Percentiles rank a stretch among this genome's conserved stretches.
phyloP scores from a whole-genome alignment of 1,284 basidiomycete species.

The Microbotryum violaceum region DNA sequence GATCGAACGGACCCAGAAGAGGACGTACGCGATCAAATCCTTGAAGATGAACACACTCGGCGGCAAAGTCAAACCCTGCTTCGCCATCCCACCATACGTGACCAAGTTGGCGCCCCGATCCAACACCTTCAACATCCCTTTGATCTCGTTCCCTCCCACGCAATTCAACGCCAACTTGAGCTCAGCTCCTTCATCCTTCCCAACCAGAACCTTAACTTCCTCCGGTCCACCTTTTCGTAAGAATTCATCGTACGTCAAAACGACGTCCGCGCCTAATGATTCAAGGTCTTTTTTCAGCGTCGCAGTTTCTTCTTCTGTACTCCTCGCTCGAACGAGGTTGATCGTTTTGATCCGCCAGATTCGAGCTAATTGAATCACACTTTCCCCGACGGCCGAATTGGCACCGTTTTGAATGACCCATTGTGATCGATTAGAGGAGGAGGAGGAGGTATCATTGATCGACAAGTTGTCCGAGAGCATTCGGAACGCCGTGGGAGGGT shows the following conservation, averaged over 20 bases:
- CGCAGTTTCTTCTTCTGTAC: slow-evolving; percentile 50
- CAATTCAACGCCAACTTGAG: slow-evolving; percentile 64
- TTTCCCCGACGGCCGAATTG: slow-evolving; percentile 55
- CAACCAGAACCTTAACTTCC: slow-evolving; percentile 42
- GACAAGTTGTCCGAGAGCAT: slow-evolving; percentile 61
- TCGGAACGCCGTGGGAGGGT: slow-evolving; percentile 71
- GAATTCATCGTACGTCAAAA: slow-evolving; percentile 65
- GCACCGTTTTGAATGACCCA: slow-evolving; percentile 78
- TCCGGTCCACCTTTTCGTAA: slow-evolving; percentile 10
- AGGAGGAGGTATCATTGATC: too few relatives aligned
- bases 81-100: slow-evolving; percentile 83
- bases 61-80: slow-evolving; percentile 65
- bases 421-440: not conserved
- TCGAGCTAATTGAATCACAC: slow-evolving; percentile 35
- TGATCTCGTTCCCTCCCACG: slow-evolving; percentile 63
- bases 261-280: slow-evolving; percentile 60
- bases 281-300: slow-evolving; percentile 50
- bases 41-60: slow-evolving; percentile 75
- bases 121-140: slow-evolving; percentile 58
- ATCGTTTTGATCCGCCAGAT: slow-evolving; percentile 56
- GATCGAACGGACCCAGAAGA: not conserved
- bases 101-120: slow-evolving; percentile 41
- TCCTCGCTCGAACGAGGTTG: slow-evolving; percentile 69
- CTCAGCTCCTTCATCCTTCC: slow-evolving; percentile 9
- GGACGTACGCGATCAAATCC: slow-evolving; percentile 32